These are phyloP conservation scores for Crithidia thermophila DNA, from an alignment of 208 protist species.

Conservation along the genomic window DNA sequence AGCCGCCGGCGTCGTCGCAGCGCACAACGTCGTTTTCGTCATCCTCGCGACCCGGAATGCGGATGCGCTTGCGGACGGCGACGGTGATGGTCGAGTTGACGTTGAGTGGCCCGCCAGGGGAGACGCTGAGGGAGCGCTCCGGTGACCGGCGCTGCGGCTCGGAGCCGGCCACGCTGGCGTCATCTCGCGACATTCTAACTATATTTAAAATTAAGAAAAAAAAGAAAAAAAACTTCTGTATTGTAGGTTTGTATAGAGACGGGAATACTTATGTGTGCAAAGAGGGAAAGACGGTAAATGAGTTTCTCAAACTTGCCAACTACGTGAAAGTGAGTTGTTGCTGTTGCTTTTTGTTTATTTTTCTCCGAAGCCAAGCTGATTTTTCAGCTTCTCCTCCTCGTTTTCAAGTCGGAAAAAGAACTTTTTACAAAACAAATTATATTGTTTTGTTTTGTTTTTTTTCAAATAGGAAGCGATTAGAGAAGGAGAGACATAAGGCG, in stretches of 20 bases:
- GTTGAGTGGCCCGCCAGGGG: not conserved
- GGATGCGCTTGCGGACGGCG: constrained; percentile 81
- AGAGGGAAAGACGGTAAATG: not conserved
- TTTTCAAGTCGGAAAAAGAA: too few relatives aligned
- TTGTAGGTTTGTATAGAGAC: not conserved
- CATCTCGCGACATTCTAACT: constrained; percentile 15
- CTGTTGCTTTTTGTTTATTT: too few relatives aligned
- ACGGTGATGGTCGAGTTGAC: constrained; percentile 64
- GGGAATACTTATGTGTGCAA: not conserved
- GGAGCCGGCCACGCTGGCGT: not conserved
- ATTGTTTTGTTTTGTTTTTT: too few relatives aligned
- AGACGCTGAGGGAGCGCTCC: constrained; percentile 19
- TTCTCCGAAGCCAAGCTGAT: too few relatives aligned
- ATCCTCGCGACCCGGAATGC: constrained; percentile 52
- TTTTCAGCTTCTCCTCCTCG: too few relatives aligned
- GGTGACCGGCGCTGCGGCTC: constrained; percentile 7
- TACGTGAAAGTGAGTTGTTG: too few relatives aligned
- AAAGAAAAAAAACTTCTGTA: constrained; percentile 16
- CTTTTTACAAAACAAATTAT: too few relatives aligned
- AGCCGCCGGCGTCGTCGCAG: constrained; percentile 38
- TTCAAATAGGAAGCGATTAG: too few relatives aligned
- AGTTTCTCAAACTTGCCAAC: too few relatives aligned
- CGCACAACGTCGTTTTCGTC: constrained; percentile 82
- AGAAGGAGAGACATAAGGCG: too few relatives aligned
- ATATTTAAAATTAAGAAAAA: too few relatives aligned